Base-by-base conservation (phyloP, 2,329 filamentous ascomycete genomes). In the Botrytis sinoallii region DNA sequence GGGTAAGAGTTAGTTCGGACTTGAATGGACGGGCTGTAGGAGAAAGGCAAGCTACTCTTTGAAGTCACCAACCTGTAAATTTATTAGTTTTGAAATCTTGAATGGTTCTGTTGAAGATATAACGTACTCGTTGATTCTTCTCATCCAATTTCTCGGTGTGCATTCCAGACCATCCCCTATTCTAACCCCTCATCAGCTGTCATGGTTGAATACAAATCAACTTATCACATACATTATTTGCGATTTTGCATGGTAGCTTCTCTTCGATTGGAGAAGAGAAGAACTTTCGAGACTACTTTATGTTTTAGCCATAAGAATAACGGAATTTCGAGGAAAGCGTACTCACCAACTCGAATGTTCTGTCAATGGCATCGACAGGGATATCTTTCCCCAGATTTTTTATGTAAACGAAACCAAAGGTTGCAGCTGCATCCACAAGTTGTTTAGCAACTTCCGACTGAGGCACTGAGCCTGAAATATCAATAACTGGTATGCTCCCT, bases 351-450 rank as follows among this genome's bases (percentile, higher is more conserved):
- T 87, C 84, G 84, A 98, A 98, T 14, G 92, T 91, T 63, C 85
- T 84, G 16, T 92, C 86, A 59, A 98, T 89, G 71, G 91, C 88
- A 42, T 87, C 83, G 0, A 86, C 83, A 0, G 91, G 85, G 66
- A 98, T 93, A 75, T 92, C 89, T 20, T 86, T 85, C 61, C 90
- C 91, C 35, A 89, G 87, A 80, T 93, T 95, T 80, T 90, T 91
- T 79, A 98, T 90, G 81, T 96, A 98, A 75, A 98, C 89, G 82
- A 98, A 98, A 75, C 95, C 95, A 83, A 94, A 92, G 71, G 91
- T 90, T 55, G 90, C 88, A 3, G 94, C 95, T 1, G 95, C 95
- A 75, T 92, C 88, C 60, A 98, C 89, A 60, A 98, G 87, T 76
- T 90, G 87, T 72, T 89, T 89, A 70, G 92, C 92, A 32, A 90